phyloP scores from a whole-genome alignment of 768 basidiomycete genomes.

The Suillus fuscotomentosus region DNA sequence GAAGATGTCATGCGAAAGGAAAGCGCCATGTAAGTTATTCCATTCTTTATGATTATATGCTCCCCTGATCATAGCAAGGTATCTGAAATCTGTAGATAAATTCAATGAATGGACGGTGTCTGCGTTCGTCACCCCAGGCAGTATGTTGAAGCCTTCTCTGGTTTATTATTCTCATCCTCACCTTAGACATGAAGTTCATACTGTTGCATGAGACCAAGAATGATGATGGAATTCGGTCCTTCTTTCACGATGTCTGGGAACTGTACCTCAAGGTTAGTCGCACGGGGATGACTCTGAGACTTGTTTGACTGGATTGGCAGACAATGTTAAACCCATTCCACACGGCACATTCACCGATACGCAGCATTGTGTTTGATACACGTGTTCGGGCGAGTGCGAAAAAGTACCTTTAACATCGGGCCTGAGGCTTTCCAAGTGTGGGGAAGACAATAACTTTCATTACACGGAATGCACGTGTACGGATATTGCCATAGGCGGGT shows the following conservation, averaged over 20 bases:
- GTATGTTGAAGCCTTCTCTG: constrained; percentile 38
- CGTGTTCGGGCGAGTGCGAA: constrained; percentile 85
- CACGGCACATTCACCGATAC: constrained; percentile 80
- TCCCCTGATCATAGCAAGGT: constrained; percentile 50
- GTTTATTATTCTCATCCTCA: constrained; percentile 18
- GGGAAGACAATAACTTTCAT: not conserved
- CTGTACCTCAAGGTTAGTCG: constrained; percentile 85
- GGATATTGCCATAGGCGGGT: not conserved
- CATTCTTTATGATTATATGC: constrained; percentile 12
- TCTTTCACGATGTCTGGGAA: constrained; percentile 98
- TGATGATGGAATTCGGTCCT: constrained; percentile 92
- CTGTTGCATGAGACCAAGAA: constrained; percentile 94
- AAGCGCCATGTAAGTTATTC: constrained; percentile 62
- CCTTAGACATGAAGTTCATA: constrained; percentile 89
- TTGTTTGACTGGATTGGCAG: constrained; percentile 37
- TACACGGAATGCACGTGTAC: not conserved
- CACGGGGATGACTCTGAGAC: not conserved
- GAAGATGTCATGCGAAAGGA: constrained; percentile 91
- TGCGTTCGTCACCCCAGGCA: constrained; percentile 92
- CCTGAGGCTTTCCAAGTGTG: not conserved
- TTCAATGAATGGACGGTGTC: constrained; percentile 99
- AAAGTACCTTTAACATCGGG: constrained; percentile 57
- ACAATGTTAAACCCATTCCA: constrained; percentile 95
- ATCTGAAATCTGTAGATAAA: constrained; percentile 92
- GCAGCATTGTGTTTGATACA: constrained; percentile 77